These are phyloP conservation scores for Pyrenula massariospora DNA, from an alignment of 495 filamentous ascomycete species.

Conservation along the genomic window DNA sequence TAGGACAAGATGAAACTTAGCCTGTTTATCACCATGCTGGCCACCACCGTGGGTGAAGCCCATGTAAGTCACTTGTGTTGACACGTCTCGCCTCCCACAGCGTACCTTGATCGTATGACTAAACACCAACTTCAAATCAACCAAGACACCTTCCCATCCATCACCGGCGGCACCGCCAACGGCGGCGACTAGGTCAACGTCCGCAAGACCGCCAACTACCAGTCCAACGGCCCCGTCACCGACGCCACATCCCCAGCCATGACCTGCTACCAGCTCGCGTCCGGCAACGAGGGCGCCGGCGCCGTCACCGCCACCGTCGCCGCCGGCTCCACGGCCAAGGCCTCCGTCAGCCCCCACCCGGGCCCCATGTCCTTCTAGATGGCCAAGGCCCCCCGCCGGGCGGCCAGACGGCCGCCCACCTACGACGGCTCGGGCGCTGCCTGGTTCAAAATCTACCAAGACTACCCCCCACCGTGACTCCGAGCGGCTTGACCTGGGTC, in stretches of 20 bases:
- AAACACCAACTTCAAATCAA: neutral
- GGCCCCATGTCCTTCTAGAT: conserved; percentile 41
- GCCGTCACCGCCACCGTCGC: conserved; percentile 22
- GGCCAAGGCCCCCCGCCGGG: conserved; percentile 39
- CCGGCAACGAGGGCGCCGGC: conserved; percentile 24
- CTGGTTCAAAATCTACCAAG: conserved; percentile 43
- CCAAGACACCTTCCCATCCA: conserved; percentile 1
- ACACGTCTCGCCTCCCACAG: neutral
- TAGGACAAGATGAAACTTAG: neutral
- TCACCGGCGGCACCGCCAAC: conserved; percentile 21
- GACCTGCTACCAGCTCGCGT: conserved; percentile 35
- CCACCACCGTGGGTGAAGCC: neutral
- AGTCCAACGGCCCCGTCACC: conserved; percentile 38
- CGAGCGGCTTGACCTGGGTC: conserved; percentile 29
- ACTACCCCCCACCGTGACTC: conserved; percentile 20
- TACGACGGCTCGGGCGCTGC: conserved; percentile 37
- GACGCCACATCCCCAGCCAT: conserved; percentile 34
- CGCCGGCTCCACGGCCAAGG: conserved; percentile 30
- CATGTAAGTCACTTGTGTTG: neutral
- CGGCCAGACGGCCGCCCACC: conserved; percentile 26
- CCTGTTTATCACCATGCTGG: neutral
- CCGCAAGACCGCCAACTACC: conserved; percentile 39
- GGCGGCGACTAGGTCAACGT: conserved; percentile 35
- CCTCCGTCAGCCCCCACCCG: conserved; percentile 32
- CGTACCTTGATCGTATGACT: neutral